Evolutionary conservation across 2,329 filamentous ascomycete genomes (phyloP).

Genomic region (Arachnomyces sp.): DNA sequence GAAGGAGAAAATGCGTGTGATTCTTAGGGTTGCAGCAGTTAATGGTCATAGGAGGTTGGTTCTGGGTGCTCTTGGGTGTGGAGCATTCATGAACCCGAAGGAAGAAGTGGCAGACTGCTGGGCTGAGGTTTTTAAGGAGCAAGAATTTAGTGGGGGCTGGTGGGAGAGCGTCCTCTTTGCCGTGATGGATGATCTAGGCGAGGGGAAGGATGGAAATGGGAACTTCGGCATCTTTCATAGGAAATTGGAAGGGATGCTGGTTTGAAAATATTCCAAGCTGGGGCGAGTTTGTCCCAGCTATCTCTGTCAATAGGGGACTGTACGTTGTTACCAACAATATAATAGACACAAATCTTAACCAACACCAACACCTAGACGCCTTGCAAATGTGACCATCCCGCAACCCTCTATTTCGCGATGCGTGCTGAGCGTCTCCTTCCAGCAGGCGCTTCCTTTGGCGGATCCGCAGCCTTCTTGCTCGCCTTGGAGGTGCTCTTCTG

Average conservation of each 20-base stretch:
- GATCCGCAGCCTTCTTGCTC: slow-evolving; percentile 1
- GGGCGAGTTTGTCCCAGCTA: background rate
- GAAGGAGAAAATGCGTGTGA: slow-evolving; percentile 55
- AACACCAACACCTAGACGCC: background rate
- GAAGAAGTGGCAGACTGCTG: slow-evolving; percentile 56
- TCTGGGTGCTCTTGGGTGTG: slow-evolving; percentile 61
- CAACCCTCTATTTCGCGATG: background rate
- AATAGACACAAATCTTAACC: background rate
- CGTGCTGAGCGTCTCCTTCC: slow-evolving; percentile 5
- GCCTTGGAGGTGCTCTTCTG: slow-evolving; percentile 6
- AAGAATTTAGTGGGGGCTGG: slow-evolving; percentile 56
- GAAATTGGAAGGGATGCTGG: slow-evolving; percentile 21
- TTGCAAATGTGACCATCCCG: background rate
- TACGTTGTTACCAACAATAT: no score
- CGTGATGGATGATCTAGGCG: slow-evolving; percentile 37
- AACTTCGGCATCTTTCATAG: slow-evolving; percentile 26
- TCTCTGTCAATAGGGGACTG: no score
- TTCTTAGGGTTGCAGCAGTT: slow-evolving; percentile 51
- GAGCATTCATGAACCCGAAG: slow-evolving; percentile 56
- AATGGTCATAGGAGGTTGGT: slow-evolving; percentile 52
- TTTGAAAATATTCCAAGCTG: slow-evolving; percentile 13
- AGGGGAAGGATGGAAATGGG: slow-evolving; percentile 18
- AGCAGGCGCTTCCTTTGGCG: background rate
- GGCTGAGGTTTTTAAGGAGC: slow-evolving; percentile 51
- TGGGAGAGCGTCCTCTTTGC: slow-evolving; percentile 60